A percentile compares a stretch with the other conserved stretches of the same genome.
Evolutionary conservation across 306 rosid species (phyloP).

Genomic region (Vigna reflexopilosa): DNA sequence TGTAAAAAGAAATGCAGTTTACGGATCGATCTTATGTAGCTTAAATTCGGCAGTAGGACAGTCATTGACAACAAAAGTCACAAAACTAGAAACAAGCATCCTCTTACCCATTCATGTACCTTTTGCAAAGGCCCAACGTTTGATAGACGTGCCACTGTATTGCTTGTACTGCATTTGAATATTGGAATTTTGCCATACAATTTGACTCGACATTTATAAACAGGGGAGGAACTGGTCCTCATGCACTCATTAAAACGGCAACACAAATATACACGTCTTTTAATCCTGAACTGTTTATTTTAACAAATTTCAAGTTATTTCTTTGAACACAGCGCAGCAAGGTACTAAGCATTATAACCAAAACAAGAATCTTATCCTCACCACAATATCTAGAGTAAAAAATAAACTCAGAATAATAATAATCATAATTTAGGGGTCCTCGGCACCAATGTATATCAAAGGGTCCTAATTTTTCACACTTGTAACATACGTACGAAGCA

Average conservation of each 20-base stretch:
- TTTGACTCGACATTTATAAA: slow-evolving; percentile 1
- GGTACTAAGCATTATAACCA: slow-evolving; percentile 36
- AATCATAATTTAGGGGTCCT: slow-evolving; percentile 41
- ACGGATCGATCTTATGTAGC: too few relatives aligned
- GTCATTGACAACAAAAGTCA: too few relatives aligned
- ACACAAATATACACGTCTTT: slow-evolving; percentile 31
- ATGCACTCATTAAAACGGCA: slow-evolving; percentile 5
- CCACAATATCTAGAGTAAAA: slow-evolving; percentile 45
- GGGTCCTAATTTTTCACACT: slow-evolving; percentile 68
- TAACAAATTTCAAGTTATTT: slow-evolving; percentile 42
- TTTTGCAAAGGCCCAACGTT: neutral
- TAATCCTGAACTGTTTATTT: slow-evolving; percentile 36
- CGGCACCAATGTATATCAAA: slow-evolving; percentile 40
- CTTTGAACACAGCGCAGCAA: slow-evolving; percentile 39
- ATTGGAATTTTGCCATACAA: neutral
- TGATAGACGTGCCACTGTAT: too few relatives aligned
- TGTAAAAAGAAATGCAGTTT: too few relatives aligned
- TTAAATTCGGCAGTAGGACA: too few relatives aligned
- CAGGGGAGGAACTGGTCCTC: neutral
- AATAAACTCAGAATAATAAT: slow-evolving; percentile 41
- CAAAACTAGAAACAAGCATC: too few relatives aligned
- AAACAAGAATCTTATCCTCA: slow-evolving; percentile 41
- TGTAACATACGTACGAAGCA: slow-evolving; percentile 84
- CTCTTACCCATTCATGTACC: too few relatives aligned
- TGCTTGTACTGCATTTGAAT: neutral